Evolutionary conservation across 768 basidiomycete genomes (phyloP).

Genomic region (Crassisporium funariophilum): DNA sequence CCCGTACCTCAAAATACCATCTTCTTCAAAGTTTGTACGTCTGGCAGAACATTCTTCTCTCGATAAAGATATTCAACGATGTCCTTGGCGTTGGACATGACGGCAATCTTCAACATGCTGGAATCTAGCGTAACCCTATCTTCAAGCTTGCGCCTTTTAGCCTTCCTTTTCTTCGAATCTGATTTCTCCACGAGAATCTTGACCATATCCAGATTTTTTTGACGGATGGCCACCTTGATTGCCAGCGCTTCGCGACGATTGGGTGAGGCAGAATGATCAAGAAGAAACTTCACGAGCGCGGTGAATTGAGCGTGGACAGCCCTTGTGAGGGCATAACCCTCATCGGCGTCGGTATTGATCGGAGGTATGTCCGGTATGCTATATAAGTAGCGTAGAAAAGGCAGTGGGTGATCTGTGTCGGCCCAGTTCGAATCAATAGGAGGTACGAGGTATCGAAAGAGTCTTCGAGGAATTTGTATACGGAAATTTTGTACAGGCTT

Average conservation of each 20-base stretch:
- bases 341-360: conserved; percentile 64
- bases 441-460: conserved; percentile 59
- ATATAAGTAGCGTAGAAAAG: conserved; percentile 64
- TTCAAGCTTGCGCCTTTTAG: conserved; percentile 56
- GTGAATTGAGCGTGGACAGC: conserved; percentile 69
- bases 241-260: conserved; percentile 60
- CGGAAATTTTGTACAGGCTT: conserved; percentile 4
- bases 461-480: conserved; percentile 59
- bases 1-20: too few species aligned
- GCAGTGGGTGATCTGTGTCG: conserved; percentile 56
- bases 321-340: conserved; percentile 80
- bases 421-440: conserved; percentile 39
- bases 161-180: conserved; percentile 20
- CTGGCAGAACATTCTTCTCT: conserved; percentile 75
- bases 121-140: conserved; percentile 58
- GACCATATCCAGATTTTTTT: conserved; percentile 67
- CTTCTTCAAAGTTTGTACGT: conserved; percentile 57
- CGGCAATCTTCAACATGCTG: conserved; percentile 67
- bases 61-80: conserved; percentile 70
- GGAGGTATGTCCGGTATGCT: conserved; percentile 36
- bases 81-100: conserved; percentile 63
- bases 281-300: conserved; percentile 70
- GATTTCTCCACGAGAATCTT: conserved; percentile 60
- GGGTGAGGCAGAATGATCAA: conserved; percentile 75
- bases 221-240: conserved; percentile 73